A percentile compares a stretch with the other conserved stretches of the same genome.
phyloP scores from a whole-genome alignment of 1,284 basidiomycete species.

The Tilletiopsis washingtonensis region DNA sequence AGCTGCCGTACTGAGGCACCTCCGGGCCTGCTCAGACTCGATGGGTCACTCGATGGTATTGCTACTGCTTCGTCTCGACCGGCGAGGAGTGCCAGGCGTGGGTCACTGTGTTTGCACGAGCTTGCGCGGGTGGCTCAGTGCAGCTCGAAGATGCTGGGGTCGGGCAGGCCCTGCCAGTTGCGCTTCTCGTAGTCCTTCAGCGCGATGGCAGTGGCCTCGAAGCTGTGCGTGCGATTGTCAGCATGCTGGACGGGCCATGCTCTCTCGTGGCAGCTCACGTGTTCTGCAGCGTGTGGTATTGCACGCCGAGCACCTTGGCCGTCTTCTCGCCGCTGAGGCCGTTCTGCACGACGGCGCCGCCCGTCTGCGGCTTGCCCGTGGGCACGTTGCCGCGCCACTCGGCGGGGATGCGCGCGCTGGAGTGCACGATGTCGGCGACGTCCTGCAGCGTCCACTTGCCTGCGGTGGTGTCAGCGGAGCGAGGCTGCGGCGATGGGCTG shows the following conservation, averaged over 20 bases:
- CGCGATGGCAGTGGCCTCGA: constrained; percentile 20
- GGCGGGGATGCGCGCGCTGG: constrained; percentile 16
- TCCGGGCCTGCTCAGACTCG: too few relatives aligned
- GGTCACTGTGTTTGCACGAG: too few relatives aligned
- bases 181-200: constrained; percentile 30
- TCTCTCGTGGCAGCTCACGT: constrained; percentile 11
- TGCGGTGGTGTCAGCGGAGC: too few relatives aligned
- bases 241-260: neutral
- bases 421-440: constrained; percentile 30
- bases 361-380: constrained; percentile 24
- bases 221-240: neutral
- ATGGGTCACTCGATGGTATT: too few relatives aligned
- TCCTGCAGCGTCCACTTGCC: constrained; percentile 21
- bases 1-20: too few relatives aligned
- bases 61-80: too few relatives aligned
- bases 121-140: too few relatives aligned
- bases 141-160: constrained; percentile 13
- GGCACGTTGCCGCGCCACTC: constrained; percentile 32
- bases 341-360: constrained; percentile 24
- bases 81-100: too few relatives aligned
- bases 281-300: constrained; percentile 52
- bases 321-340: constrained; percentile 48
- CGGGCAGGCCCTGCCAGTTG: constrained; percentile 26
- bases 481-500: too few relatives aligned
- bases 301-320: constrained; percentile 51